Conservation (phyloP, 208 protist genomes). For the Vickermania ingenoplastis region DNA sequence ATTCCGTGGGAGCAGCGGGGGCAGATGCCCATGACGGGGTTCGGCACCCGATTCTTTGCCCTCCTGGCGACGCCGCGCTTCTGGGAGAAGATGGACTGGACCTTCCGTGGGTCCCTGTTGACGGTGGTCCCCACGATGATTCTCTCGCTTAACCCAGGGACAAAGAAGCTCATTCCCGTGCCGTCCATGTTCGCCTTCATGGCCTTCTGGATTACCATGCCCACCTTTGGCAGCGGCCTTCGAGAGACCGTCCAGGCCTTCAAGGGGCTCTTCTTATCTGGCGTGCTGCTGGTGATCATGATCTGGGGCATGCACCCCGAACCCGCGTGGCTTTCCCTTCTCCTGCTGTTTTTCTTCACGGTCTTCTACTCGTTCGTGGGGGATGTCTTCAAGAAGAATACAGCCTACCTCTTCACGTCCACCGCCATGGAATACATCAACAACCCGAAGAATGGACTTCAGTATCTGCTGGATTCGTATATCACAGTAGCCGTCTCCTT, state of each 20-base stretch:
- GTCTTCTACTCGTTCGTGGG: constrained; percentile 71
- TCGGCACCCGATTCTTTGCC: constrained; percentile 74
- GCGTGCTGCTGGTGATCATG: constrained; percentile 56
- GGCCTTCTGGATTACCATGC: constrained; percentile 86
- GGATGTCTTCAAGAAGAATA: constrained; percentile 84
- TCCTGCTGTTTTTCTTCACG: constrained; percentile 73
- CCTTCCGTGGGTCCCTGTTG: constrained; percentile 67
- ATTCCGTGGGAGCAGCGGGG: constrained; percentile 84
- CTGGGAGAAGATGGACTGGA: constrained; percentile 88
- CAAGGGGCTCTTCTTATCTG: constrained; percentile 72
- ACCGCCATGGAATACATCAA: constrained; percentile 74
- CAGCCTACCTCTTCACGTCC: constrained; percentile 71
- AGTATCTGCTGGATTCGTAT: constrained; percentile 67
- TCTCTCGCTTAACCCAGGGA: constrained; percentile 69
- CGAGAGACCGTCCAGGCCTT: constrained; percentile 65
- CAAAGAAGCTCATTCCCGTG: constrained; percentile 52
- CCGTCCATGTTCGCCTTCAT: constrained; percentile 70
- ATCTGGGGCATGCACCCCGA: constrained; percentile 35
- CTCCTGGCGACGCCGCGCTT: constrained; percentile 74
- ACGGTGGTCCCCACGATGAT: constrained; percentile 84
- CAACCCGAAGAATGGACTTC: constrained; percentile 26
- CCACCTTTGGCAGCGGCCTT: constrained; percentile 78
- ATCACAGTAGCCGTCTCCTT: constrained; percentile 62
- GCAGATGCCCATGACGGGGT: constrained; percentile 66
- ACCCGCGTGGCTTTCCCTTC: constrained; percentile 49